These are phyloP conservation scores for Ophiocordyceps camponoti-rufipedis DNA, from an alignment of 2,329 filamentous ascomycete genomes.

Conservation along the genomic window DNA sequence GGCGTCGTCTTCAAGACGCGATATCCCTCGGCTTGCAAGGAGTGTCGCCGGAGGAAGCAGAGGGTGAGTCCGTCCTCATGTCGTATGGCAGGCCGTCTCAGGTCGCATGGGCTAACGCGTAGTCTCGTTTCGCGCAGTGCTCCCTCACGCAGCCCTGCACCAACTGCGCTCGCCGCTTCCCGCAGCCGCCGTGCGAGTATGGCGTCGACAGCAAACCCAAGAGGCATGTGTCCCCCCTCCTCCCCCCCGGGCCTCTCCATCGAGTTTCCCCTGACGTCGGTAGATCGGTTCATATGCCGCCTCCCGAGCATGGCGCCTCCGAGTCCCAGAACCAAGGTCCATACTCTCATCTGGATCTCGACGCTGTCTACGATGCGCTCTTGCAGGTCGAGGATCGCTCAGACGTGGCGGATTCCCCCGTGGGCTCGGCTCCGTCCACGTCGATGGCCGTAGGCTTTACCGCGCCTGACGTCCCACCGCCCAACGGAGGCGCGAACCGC, in stretches of 20 bases:
- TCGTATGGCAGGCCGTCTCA: too few species aligned
- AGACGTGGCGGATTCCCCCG: background rate
- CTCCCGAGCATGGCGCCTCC: background rate
- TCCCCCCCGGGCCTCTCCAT: background rate
- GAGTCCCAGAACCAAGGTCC: constrained; percentile 8
- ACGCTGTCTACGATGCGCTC: constrained; percentile 15
- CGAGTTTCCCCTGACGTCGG: background rate
- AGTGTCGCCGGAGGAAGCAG: constrained; percentile 33
- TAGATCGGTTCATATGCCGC: background rate
- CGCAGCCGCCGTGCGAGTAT: constrained; percentile 32
- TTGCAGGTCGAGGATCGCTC: constrained; percentile 11
- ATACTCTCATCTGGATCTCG: constrained; percentile 19
- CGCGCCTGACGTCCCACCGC: background rate
- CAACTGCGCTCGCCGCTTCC: constrained; percentile 33
- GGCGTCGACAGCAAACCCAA: constrained; percentile 6
- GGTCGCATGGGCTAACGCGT: background rate
- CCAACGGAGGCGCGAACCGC: background rate
- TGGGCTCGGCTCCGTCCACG: background rate
- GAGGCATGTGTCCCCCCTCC: constrained; percentile 4
- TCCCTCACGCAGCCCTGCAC: constrained; percentile 34
- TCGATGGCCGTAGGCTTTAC: background rate
- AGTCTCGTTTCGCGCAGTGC: constrained; percentile 18
- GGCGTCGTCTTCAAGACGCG: constrained; percentile 6
- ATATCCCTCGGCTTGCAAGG: constrained; percentile 25
- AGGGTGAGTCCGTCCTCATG: constrained; percentile 16